These are phyloP conservation scores for Trypanosoma grayi DNA, from an alignment of 208 protist genomes.

Conservation along the genomic window DNA sequence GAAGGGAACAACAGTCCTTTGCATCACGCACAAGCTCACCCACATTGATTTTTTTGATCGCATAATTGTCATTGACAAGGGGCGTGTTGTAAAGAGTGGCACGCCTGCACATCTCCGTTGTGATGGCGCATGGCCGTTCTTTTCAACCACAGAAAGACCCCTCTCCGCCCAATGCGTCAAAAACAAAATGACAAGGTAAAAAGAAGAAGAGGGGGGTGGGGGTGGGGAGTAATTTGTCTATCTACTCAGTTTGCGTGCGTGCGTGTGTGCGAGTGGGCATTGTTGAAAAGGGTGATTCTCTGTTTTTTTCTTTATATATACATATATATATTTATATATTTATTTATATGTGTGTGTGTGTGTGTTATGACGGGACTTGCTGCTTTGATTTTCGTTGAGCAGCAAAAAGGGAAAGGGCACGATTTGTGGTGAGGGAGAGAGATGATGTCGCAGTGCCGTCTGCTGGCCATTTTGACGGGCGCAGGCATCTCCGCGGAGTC, in stretches of 20 bases:
- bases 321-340: neutral
- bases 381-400: constrained; percentile 1
- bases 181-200: neutral
- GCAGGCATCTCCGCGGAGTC: constrained; percentile 79
- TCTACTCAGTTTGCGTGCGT: neutral
- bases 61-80: constrained; percentile 28
- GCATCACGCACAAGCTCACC: constrained; percentile 28
- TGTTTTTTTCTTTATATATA: neutral
- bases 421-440: neutral
- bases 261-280: neutral
- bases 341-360: neutral
- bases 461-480: constrained; percentile 67
- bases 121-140: constrained; percentile 17
- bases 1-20: constrained; percentile 22
- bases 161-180: too few species aligned
- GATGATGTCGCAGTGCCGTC: constrained; percentile 6
- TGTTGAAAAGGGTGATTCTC: too few species aligned
- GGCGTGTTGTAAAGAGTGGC: constrained; percentile 18
- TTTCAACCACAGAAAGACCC: neutral
- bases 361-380: neutral
- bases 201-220: neutral
- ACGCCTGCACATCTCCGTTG: constrained; percentile 14
- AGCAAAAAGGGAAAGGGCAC: neutral
- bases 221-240: neutral
- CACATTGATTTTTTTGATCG: constrained; percentile 35